phyloP scores from a whole-genome alignment of 1,139 yeast species.

The Pneumocystis canis region DNA sequence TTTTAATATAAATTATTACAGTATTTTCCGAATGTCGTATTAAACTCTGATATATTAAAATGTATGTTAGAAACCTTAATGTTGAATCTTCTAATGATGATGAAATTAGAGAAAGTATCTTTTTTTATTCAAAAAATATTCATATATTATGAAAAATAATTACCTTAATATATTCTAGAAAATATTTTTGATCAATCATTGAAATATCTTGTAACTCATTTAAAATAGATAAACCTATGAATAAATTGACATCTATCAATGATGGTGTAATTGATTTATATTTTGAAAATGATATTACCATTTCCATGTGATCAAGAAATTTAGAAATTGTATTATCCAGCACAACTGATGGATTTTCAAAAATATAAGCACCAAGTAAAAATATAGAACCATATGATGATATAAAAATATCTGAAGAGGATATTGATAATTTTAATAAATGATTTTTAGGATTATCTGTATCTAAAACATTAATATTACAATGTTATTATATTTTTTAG shows the following conservation, averaged over 20 bases:
- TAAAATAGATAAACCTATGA: not conserved
- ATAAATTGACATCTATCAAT: not conserved
- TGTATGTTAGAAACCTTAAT: not conserved
- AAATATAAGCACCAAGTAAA: not conserved
- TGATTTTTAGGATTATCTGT: not conserved
- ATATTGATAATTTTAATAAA: not conserved
- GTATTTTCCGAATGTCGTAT: not conserved
- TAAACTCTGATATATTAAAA: not conserved
- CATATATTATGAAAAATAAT: not conserved
- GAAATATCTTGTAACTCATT: not conserved
- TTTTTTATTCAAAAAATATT: not conserved
- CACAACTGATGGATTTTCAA: not conserved
- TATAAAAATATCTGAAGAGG: not conserved
- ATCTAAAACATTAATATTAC: not conserved
- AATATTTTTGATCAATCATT: not conserved
- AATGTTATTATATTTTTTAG: not conserved
- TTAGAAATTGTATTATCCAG: not conserved
- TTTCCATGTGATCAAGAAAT: not conserved
- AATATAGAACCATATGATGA: not conserved
- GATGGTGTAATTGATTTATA: not conserved
- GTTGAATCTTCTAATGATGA: not conserved
- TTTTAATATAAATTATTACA: not conserved
- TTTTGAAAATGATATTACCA: not conserved
- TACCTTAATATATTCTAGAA: not conserved
- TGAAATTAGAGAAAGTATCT: not conserved